Evolutionary conservation across 2,329 filamentous ascomycete species (phyloP).

Genomic region (Proliferodiscus dingleyae): DNA sequence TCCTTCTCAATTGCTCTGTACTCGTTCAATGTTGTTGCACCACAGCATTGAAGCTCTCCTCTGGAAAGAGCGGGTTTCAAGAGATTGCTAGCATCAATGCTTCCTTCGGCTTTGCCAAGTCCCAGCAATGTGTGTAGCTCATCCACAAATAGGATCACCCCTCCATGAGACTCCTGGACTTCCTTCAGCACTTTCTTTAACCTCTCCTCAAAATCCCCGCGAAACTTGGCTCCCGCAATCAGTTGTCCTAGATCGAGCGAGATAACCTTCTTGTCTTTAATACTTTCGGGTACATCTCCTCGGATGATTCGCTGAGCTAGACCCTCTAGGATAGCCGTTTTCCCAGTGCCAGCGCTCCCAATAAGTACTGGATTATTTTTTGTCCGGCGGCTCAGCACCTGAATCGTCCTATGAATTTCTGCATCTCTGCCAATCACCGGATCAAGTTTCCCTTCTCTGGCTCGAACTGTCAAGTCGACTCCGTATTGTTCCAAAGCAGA

Average conservation of each 20-base stretch:
- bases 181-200: constrained; percentile 88
- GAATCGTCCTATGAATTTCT: constrained; percentile 91
- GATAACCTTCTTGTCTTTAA: constrained; percentile 90
- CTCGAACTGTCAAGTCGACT: constrained; percentile 80
- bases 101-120: constrained; percentile 90
- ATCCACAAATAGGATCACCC: constrained; percentile 92
- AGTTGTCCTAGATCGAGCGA: constrained; percentile 84
- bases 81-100: constrained; percentile 92
- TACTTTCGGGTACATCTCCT: constrained; percentile 90
- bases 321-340: constrained; percentile 90
- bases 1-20: constrained; percentile 96
- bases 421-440: constrained; percentile 90
- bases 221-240: constrained; percentile 92
- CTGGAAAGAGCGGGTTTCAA: constrained; percentile 90
- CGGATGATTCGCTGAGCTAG: constrained; percentile 83
- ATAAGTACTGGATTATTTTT: constrained; percentile 92
- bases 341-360: constrained; percentile 72
- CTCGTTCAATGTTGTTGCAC: constrained; percentile 88
- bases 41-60: constrained; percentile 91
- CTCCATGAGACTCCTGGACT: constrained; percentile 76
- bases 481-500: constrained; percentile 87
- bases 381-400: constrained; percentile 84
- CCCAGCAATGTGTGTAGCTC: constrained; percentile 89
- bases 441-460: constrained; percentile 85
- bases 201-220: constrained; percentile 93